Evolutionary conservation across 441 rosid genomes (phyloP).

Genomic region (Syzygium syzygioides): DNA sequence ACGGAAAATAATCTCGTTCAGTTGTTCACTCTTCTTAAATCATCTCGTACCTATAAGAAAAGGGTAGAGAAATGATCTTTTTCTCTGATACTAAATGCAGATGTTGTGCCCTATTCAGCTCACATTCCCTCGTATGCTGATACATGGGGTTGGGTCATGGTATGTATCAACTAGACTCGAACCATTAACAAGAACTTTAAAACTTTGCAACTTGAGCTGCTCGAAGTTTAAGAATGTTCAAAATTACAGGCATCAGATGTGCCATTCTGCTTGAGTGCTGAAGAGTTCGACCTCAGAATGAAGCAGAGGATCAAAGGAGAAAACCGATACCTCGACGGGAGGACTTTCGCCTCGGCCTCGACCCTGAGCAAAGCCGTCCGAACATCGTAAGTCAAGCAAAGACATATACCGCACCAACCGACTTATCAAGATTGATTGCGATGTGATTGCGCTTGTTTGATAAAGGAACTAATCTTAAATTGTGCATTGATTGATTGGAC

Average conservation of each 20-base stretch:
- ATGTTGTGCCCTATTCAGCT: constrained; percentile 54
- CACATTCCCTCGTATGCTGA: constrained; percentile 69
- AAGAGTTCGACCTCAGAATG: constrained; percentile 40
- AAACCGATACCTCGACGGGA: constrained; percentile 45
- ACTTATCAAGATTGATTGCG: neutral
- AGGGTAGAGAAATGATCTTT: neutral
- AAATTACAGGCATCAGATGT: constrained; percentile 46
- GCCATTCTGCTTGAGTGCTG: constrained; percentile 29
- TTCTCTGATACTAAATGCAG: constrained; percentile 17
- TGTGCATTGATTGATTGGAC: neutral
- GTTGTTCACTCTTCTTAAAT: neutral
- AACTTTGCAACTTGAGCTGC: neutral
- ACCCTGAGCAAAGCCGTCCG: constrained; percentile 49
- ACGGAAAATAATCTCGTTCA: neutral
- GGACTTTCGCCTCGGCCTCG: constrained; percentile 43
- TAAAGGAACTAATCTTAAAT: neutral
- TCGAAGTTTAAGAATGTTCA: neutral
- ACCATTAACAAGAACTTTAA: neutral
- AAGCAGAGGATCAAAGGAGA: constrained; percentile 45
- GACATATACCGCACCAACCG: neutral
- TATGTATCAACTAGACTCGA: constrained; percentile 4
- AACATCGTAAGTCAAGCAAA: constrained; percentile 26
- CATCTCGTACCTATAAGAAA: neutral
- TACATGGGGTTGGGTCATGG: constrained; percentile 80
- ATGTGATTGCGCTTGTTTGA: neutral